Conservation (phyloP, 352 stramenopile species). For the Pythium monospermum region DNA sequence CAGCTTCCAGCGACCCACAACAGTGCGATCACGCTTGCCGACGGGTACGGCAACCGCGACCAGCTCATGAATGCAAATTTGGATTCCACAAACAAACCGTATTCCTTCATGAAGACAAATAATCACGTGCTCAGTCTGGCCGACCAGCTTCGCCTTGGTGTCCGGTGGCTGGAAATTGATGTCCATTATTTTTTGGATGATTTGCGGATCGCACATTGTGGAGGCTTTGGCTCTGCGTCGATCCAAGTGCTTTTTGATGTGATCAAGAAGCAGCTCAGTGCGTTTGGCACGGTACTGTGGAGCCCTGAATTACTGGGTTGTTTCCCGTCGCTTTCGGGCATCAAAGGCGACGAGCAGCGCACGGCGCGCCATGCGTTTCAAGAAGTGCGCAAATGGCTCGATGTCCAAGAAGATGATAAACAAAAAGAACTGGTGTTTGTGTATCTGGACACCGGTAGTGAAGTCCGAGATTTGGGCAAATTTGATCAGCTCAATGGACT, state of each 20-base stretch:
- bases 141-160: conserved; percentile 75
- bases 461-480: conserved; percentile 40
- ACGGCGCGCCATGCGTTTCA: conserved; percentile 41
- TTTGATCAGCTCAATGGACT: conserved; percentile 39
- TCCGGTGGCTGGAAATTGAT: conserved; percentile 75
- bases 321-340: conserved; percentile 72
- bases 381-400: conserved; percentile 61
- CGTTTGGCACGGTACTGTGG: not conserved
- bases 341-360: conserved; percentile 59
- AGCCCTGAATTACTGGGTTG: conserved; percentile 47
- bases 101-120: conserved; percentile 57
- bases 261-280: conserved; percentile 31
- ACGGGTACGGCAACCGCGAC: conserved; percentile 71
- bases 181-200: conserved; percentile 70
- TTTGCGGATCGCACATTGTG: conserved; percentile 77
- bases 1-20: conserved; percentile 74
- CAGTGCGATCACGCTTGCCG: conserved; percentile 58
- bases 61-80: conserved; percentile 64
- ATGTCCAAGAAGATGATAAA: conserved; percentile 26
- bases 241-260: conserved; percentile 39
- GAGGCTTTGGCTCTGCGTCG: conserved; percentile 39
- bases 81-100: conserved; percentile 40
- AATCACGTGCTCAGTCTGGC: conserved; percentile 73
- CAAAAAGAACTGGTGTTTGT: conserved; percentile 44
- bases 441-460: conserved; percentile 50